A percentile compares a stretch with the other conserved stretches of the same genome.
phyloP scores from a whole-genome alignment of 306 rosid species.

The Coriaria nepalensis region DNA sequence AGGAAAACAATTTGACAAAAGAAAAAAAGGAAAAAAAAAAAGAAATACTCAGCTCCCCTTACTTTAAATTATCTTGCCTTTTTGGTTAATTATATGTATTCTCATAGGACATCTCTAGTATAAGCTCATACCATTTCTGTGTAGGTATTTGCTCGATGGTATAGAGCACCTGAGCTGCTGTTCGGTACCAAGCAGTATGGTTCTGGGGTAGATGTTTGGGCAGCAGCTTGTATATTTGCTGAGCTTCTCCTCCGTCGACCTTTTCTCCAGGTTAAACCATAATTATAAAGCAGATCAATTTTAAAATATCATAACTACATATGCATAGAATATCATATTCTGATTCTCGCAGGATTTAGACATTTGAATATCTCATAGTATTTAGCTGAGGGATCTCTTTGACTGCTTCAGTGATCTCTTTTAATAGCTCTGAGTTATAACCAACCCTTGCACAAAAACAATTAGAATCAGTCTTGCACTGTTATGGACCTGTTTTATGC shows the following conservation, averaged over 20 bases:
- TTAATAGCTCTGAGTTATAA: no score
- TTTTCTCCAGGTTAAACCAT: conserved; percentile 60
- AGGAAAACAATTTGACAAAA: no score
- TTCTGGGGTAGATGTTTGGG: conserved; percentile 96
- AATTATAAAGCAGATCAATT: not conserved
- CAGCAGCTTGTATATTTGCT: conserved; percentile 93
- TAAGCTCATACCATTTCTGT: conserved; percentile 10
- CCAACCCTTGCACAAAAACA: no score
- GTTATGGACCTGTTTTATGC: no score
- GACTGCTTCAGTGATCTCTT: no score
- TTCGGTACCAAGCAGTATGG: conserved; percentile 95
- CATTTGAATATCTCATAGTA: no score
- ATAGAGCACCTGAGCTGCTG: conserved; percentile 94
- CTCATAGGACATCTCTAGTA: not conserved
- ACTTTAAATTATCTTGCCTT: not conserved
- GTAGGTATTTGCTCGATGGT: conserved; percentile 96
- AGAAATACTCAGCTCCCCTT: not conserved
- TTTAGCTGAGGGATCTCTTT: no score
- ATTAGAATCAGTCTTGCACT: no score
- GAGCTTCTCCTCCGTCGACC: conserved; percentile 89
- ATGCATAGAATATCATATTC: no score
- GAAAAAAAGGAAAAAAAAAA: no score
- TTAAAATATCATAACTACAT: not conserved
- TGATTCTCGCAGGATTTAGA: no score
- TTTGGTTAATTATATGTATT: not conserved